phyloP scores from a whole-genome alignment of 139 green algal species.

The Volvox africanus region DNA sequence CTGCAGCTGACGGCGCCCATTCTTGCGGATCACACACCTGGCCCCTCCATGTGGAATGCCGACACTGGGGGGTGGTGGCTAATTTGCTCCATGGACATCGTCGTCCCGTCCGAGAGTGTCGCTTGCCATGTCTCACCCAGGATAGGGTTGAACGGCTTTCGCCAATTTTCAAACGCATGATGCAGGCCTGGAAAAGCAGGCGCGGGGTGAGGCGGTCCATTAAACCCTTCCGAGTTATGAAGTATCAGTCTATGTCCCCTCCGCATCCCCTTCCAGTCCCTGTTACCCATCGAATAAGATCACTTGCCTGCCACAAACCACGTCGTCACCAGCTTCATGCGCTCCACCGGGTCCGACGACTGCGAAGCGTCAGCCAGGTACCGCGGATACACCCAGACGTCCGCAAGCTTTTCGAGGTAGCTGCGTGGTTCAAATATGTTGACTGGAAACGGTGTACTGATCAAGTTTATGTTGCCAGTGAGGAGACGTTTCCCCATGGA shows the following conservation, averaged over 20 bases:
- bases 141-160: slow-evolving; percentile 93
- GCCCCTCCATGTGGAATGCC: slow-evolving; percentile 83
- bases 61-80: slow-evolving; percentile 85
- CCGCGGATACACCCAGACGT: slow-evolving; percentile 78
- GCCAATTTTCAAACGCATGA: slow-evolving; percentile 73
- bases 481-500: slow-evolving; percentile 76
- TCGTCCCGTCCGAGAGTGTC: slow-evolving; percentile 67
- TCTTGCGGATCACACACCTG: slow-evolving; percentile 55
- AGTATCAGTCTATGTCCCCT: no score
- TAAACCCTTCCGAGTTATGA: no score
- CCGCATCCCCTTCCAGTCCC: no score
- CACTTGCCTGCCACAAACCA: slow-evolving; percentile 79
- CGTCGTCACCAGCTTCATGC: slow-evolving; percentile 80
- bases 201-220: no score
- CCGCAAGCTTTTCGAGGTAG: slow-evolving; percentile 90
- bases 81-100: slow-evolving; percentile 88
- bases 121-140: slow-evolving; percentile 91
- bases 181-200: slow-evolving; percentile 59
- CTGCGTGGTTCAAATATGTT: slow-evolving; percentile 87
- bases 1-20: neutral
- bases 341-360: slow-evolving; percentile 70
- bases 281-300: no score
- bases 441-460: slow-evolving; percentile 87
- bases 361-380: slow-evolving; percentile 65
- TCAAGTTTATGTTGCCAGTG: slow-evolving; percentile 84